Percentiles rank a stretch among this genome's conserved stretches.
Conservation (phyloP, 2,329 filamentous ascomycete genomes). For the Ilyonectria mors-panacis region DNA sequence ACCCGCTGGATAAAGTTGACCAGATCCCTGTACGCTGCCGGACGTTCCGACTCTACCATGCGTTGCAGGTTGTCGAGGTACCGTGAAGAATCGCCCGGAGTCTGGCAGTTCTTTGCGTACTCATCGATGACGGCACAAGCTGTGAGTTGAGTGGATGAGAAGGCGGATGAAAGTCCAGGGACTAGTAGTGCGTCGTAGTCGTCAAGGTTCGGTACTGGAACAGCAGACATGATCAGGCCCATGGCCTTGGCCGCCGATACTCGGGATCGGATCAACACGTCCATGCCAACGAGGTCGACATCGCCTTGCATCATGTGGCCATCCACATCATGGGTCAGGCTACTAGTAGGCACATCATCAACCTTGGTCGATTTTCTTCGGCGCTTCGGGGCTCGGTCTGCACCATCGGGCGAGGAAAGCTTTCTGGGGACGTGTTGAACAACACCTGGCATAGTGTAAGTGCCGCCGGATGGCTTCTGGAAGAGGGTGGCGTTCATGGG, state of each 20-base stretch:
- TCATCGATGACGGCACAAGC: slow-evolving; percentile 90
- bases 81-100: slow-evolving; percentile 59
- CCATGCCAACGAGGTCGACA: slow-evolving; percentile 91
- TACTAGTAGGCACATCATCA: slow-evolving; percentile 75
- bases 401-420: slow-evolving; percentile 66
- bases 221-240: slow-evolving; percentile 84
- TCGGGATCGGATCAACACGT: slow-evolving; percentile 89
- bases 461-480: slow-evolving; percentile 91
- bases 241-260: slow-evolving; percentile 90
- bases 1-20: slow-evolving; percentile 92
- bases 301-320: slow-evolving; percentile 98
- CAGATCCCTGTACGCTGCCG: slow-evolving; percentile 88
- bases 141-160: slow-evolving; percentile 88
- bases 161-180: slow-evolving; percentile 78
- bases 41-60: slow-evolving; percentile 86
- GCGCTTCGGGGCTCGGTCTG: slow-evolving; percentile 79
- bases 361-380: slow-evolving; percentile 88
- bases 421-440: slow-evolving; percentile 61
- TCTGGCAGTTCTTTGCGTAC: slow-evolving; percentile 76
- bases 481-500: slow-evolving; percentile 93
- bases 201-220: slow-evolving; percentile 75
- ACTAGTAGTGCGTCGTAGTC: slow-evolving; percentile 77
- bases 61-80: slow-evolving; percentile 78
- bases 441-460: slow-evolving; percentile 73
- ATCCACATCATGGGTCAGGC: slow-evolving; percentile 93